A percentile compares a stretch with the other conserved stretches of the same genome.
These are phyloP conservation scores for Dactylonectria macrodidyma DNA, from an alignment of 2,329 filamentous ascomycete species.

Conservation along the genomic window DNA sequence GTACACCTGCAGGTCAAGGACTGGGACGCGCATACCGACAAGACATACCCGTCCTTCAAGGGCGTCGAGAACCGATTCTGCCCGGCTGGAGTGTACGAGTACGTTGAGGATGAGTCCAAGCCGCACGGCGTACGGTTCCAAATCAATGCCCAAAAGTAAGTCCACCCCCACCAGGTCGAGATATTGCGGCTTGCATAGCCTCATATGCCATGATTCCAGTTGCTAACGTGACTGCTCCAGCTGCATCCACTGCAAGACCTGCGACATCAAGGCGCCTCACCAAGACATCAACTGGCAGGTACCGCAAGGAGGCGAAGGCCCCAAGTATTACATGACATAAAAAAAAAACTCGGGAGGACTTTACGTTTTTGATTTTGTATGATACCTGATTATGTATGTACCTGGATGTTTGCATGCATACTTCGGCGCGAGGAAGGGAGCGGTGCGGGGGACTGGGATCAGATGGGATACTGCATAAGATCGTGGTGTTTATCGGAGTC, in stretches of 20 bases:
- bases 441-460: constrained; percentile 21
- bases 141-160: constrained; percentile 98
- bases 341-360: constrained; percentile 14
- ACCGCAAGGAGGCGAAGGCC: constrained; percentile 89
- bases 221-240: constrained; percentile 60
- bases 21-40: constrained; percentile 90
- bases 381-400: constrained; percentile 44
- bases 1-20: constrained; percentile 96
- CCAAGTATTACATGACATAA: constrained; percentile 80
- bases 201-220: constrained; percentile 2
- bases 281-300: constrained; percentile 99
- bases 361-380: constrained; percentile 39
- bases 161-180: constrained; percentile 43
- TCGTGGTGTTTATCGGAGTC: constrained; percentile 38
- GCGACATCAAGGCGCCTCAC: constrained; percentile 96
- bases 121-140: constrained; percentile 93
- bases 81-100: constrained; percentile 97
- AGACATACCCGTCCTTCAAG: constrained; percentile 89
- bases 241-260: constrained; percentile 99
- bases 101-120: constrained; percentile 92
- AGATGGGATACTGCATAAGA: constrained; percentile 34
- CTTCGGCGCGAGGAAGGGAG: constrained; percentile 36
- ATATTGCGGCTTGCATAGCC: neutral
- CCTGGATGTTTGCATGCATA: constrained; percentile 39
- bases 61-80: constrained; percentile 97